Evolutionary conservation across 23 red algal species (phyloP), one percentile per base, ranked within the genome.

Genomic region (Gracilaria domingensis): DNA sequence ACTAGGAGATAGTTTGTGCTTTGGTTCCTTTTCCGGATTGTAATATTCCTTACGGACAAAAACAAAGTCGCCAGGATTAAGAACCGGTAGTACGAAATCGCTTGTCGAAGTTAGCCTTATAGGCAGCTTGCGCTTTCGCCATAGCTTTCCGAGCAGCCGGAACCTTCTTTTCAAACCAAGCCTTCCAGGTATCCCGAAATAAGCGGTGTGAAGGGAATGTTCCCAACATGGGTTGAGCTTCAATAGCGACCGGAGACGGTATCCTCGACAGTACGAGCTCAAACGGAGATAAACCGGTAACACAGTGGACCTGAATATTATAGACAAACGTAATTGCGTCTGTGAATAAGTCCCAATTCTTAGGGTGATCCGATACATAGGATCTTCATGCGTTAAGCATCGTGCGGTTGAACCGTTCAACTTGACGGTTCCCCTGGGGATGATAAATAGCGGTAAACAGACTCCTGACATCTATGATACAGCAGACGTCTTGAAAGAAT

Each of bases 401-500:
- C 35, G 23, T 74, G 23, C 67, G 67, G 81, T 85, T 85, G 54
- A 67, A 1, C 28, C 56, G 42, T 61, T 85, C 54, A 28, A 85
- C 54, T 61, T 45, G 42, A 0, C 81, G 55, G 81, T 85, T 69
- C 16, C 1, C 36, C 57, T 85, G 81, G 37, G 54, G 54, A 21
- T 85, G 81, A 17, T 85, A 70, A 0, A 55, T 70, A n/a, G 56
- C 23, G n/a, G 57, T 85, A 36, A 69, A 64, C 30, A 67, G 2
- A n/a, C 4, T 23, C 11, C 67, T 69, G 5, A 62, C 3, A 9
- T 44, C 60, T 8, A 1, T 29, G 50, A 69, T 35, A 21, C 48
- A 20, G 66, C 81, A 85, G 26, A 71, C 25, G 28, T 55, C 81
- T 64, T 26, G 81, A 36, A 69, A 85, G 23, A 69, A 69, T 59